Base-by-base conservation (phyloP, 1,284 basidiomycete genomes). In the Fomitiporia mediterranea region DNA sequence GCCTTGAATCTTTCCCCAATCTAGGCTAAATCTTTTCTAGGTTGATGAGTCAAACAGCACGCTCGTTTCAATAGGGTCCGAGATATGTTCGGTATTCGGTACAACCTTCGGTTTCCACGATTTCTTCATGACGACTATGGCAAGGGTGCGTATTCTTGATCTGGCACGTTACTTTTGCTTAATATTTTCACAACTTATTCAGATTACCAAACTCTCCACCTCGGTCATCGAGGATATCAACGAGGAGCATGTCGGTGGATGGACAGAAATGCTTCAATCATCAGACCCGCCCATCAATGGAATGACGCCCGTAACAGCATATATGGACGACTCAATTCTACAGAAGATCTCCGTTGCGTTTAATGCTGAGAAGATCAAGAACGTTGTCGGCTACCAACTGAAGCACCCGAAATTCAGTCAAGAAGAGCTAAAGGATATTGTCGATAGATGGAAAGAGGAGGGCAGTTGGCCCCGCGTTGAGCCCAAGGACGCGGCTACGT, bases 71-170 rank as follows among this genome's bases (percentile, higher is more conserved):
- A 79, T 89, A n/a, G 90, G 86, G 2, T 78, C 81, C 57, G 81
- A 79, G 8, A 80, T 91, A 21, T 84, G 89, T 1, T 79, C 83
- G 17, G 81, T 84, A 62, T 95, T 94, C 69, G 86, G 83, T 37
- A 89, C 94, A 51, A 87, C 86, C 8, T 91, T 89, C 60, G 91
- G 93, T 63, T 95, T 94, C 68, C 82, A 92, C 70, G 88, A 83
- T 57, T 72, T 86, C 57, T 71, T 93, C 13, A 81, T 86, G 57
- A 87, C 82, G 58, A 80, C 84, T 9, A 67, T 86, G 50, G 80
- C 85, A 43, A 88, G 85, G 77, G 89, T 84, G 59, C 42, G 67
- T 63, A 9, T 40, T 28, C 15, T 55, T 53, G 3, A 40, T 25
- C 48, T 32, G 13, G 21, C n/a, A 13, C 35, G 28, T 3, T 27